Percentiles rank a stretch among this genome's conserved stretches.
Evolutionary conservation across 768 basidiomycete genomes (phyloP).

Genomic region (Pulveroboletus frians): DNA sequence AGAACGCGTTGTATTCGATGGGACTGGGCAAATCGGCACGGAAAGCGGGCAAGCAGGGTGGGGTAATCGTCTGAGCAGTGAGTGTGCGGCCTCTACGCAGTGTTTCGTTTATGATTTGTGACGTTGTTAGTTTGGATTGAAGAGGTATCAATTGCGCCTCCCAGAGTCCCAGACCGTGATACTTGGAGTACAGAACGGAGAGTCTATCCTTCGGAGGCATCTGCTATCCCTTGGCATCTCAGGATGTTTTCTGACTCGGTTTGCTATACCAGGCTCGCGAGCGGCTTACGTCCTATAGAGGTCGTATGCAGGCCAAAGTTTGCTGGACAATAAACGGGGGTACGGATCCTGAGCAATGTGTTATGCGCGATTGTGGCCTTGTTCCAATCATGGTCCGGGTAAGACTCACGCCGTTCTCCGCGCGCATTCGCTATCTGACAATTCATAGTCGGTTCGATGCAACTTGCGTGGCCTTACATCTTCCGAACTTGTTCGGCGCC

Average conservation of each 20-base stretch:
- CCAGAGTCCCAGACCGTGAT: constrained; percentile 84
- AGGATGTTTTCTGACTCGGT: constrained; percentile 6
- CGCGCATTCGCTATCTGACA: background rate
- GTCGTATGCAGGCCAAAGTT: constrained; percentile 81
- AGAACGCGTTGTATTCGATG: constrained; percentile 91
- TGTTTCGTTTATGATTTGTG: constrained; percentile 3
- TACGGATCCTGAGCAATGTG: constrained; percentile 60
- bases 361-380: constrained; percentile 81
- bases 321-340: constrained; percentile 73
- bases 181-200: constrained; percentile 66
- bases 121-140: constrained; percentile 81
- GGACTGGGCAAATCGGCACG: constrained; percentile 47
- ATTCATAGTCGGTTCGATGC: constrained; percentile 75
- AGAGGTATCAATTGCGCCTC: constrained; percentile 73
- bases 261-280: constrained; percentile 69
- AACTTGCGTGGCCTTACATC: constrained; percentile 85
- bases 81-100: constrained; percentile 31
- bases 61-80: constrained; percentile 85
- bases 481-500: constrained; percentile 76
- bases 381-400: constrained; percentile 97
- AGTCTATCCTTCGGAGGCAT: constrained; percentile 86
- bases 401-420: constrained; percentile 29
- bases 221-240: constrained; percentile 2
- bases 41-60: constrained; percentile 52
- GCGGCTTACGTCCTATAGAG: constrained; percentile 86